Percentiles rank a stretch among this genome's conserved stretches.
Conservation (phyloP, 345 rosid species). For the Carallia pectinifolia region DNA sequence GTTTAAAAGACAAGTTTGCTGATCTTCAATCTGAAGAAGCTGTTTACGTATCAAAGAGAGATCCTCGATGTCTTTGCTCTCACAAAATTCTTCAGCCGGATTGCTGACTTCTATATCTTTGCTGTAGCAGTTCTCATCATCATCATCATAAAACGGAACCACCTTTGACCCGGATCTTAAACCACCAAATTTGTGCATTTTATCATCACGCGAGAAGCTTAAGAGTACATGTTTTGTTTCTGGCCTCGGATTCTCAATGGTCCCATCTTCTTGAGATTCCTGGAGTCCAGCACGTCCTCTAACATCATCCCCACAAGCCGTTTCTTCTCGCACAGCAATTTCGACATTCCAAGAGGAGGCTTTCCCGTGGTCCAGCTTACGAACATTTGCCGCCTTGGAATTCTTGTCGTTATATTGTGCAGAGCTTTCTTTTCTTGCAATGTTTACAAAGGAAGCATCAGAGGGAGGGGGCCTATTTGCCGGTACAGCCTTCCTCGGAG, state of each 20-base stretch:
- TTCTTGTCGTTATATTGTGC: slow-evolving; percentile 35
- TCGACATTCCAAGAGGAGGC: slow-evolving; percentile 38
- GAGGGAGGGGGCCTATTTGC: slow-evolving; percentile 57
- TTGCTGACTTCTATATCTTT: slow-evolving; percentile 30
- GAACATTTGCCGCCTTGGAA: slow-evolving; percentile 16
- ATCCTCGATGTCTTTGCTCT: slow-evolving; percentile 61
- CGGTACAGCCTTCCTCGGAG: slow-evolving; percentile 51
- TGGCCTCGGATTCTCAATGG: slow-evolving; percentile 27
- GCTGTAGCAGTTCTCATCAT: slow-evolving; percentile 32
- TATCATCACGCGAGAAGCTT: slow-evolving; percentile 30
- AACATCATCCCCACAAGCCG: slow-evolving; percentile 23
- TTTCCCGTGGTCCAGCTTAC: slow-evolving; percentile 31
- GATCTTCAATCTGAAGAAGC: slow-evolving; percentile 82
- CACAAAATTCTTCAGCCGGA: slow-evolving; percentile 35
- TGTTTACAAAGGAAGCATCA: slow-evolving; percentile 33
- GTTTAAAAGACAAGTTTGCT: slow-evolving; percentile 67
- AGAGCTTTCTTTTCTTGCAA: slow-evolving; percentile 40
- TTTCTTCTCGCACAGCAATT: slow-evolving; percentile 26
- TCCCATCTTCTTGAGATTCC: slow-evolving; percentile 30
- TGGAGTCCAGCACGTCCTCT: slow-evolving; percentile 20
- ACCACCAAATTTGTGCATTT: slow-evolving; percentile 40
- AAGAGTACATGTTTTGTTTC: slow-evolving; percentile 49
- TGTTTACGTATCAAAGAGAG: slow-evolving; percentile 62
- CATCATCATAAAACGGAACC: slow-evolving; percentile 58
- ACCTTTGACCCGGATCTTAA: slow-evolving; percentile 53